These are phyloP conservation scores for Adansonia gregorii DNA, from an alignment of 441 rosid genomes.

Conservation along the genomic window DNA sequence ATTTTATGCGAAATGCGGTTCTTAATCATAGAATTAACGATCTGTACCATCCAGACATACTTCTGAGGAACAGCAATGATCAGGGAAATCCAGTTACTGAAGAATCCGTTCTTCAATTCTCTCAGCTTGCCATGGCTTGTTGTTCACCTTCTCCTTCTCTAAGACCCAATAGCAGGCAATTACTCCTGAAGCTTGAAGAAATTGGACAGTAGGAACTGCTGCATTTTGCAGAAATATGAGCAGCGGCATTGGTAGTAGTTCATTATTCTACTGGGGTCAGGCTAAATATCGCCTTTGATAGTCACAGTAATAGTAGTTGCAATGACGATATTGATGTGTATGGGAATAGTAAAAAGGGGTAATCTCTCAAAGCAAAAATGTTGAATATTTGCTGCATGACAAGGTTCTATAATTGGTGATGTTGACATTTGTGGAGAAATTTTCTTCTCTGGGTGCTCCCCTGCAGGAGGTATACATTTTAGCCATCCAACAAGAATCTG, in stretches of 20 bases:
- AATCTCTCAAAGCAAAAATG: constrained; percentile 7
- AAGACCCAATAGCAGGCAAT: constrained; percentile 72
- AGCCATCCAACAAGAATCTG: constrained; percentile 29
- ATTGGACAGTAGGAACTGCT: constrained; percentile 41
- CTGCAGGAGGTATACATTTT: constrained; percentile 18
- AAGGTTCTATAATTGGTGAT: constrained; percentile 23
- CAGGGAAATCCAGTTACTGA: constrained; percentile 46
- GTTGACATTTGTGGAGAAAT: constrained; percentile 3
- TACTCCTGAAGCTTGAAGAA: constrained; percentile 67
- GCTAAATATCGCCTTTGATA: constrained; percentile 21
- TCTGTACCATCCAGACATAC: constrained; percentile 67
- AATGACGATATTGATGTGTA: constrained; percentile 18
- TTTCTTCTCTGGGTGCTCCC: constrained; percentile 5
- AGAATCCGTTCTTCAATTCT: constrained; percentile 60
- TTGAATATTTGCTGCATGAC: constrained; percentile 26
- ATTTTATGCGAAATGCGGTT: constrained; percentile 62
- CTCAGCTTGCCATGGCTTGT: constrained; percentile 83
- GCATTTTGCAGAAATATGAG: constrained; percentile 20
- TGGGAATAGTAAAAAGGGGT: constrained; percentile 18
- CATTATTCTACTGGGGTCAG: constrained; percentile 26
- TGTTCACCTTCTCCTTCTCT: constrained; percentile 88
- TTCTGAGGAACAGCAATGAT: constrained; percentile 37
- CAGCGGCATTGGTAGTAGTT: constrained; percentile 22
- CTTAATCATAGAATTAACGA: constrained; percentile 62
- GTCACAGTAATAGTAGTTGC: constrained; percentile 15